Conservation (phyloP, 805 yeast species). For the Candida methanosorbosa region DNA sequence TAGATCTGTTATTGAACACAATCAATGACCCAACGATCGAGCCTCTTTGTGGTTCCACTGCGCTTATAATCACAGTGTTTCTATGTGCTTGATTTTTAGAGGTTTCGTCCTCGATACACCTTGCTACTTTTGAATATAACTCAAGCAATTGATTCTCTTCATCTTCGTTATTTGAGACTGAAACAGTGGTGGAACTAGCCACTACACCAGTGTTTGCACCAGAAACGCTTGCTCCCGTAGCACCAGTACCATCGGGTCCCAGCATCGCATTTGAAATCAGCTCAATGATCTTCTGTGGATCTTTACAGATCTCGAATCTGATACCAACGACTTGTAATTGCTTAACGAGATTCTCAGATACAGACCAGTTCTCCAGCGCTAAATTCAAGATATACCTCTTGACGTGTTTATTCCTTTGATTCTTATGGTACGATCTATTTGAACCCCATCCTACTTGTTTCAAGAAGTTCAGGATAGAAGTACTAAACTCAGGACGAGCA, state of each 20-base stretch:
- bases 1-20: conserved; percentile 36
- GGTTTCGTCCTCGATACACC: conserved; percentile 15
- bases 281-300: conserved; percentile 31
- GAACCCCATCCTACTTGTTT: conserved; percentile 34
- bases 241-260: not conserved
- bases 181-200: not conserved
- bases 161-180: conserved; percentile 3
- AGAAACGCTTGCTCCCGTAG: too few species aligned
- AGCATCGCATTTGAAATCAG: conserved; percentile 21
- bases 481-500: conserved; percentile 11
- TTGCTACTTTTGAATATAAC: conserved; percentile 30
- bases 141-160: conserved; percentile 17
- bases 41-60: conserved; percentile 43
- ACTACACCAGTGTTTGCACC: not conserved
- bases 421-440: conserved; percentile 8
- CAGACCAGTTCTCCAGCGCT: conserved; percentile 37
- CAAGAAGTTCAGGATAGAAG: conserved; percentile 22
- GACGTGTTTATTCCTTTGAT: not conserved
- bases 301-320: conserved; percentile 44
- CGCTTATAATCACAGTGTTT: conserved; percentile 37
- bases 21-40: conserved; percentile 45
- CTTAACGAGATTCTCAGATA: conserved; percentile 43
- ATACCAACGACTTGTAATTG: conserved; percentile 51
- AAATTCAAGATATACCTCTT: conserved; percentile 30
- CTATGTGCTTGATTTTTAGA: not conserved